phyloP scores from a whole-genome alignment of 495 filamentous ascomycete genomes.

The Podospora fimiseda region DNA sequence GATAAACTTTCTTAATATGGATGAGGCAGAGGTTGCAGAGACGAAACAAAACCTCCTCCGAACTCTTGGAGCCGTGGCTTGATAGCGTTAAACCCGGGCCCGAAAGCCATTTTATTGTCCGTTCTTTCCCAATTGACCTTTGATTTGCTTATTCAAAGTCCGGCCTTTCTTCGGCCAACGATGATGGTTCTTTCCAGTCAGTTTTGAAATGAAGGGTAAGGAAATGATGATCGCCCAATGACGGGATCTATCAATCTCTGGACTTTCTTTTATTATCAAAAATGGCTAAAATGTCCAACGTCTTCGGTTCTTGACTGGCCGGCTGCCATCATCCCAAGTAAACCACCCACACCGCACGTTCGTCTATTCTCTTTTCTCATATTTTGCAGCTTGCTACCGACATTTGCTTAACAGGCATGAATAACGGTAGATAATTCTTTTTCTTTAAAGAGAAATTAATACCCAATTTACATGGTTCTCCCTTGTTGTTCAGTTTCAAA shows the following conservation, averaged over 20 bases:
- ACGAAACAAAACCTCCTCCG: constrained; percentile 56
- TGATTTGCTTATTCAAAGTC: not conserved
- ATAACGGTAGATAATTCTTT: constrained; percentile 8
- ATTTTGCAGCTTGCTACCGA: not conserved
- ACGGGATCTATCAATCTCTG: not conserved
- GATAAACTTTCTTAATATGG: constrained; percentile 66
- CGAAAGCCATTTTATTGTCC: not conserved
- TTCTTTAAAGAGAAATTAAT: not conserved
- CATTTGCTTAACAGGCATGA: constrained; percentile 11
- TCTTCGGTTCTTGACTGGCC: not conserved
- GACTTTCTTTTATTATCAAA: too few species aligned
- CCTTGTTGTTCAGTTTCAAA: not conserved
- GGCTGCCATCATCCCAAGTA: not conserved
- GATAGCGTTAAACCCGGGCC: not conserved
- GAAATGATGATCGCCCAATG: not conserved
- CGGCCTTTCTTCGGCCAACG: not conserved
- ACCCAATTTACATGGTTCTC: not conserved
- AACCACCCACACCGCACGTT: not conserved
- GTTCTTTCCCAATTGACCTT: not conserved
- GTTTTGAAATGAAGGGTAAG: not conserved
- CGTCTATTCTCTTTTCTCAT: not conserved
- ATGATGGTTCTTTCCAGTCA: too few species aligned
- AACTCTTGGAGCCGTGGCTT: constrained; percentile 35
- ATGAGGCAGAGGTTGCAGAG: constrained; percentile 50
- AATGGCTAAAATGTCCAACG: not conserved